phyloP scores from a whole-genome alignment of 306 rosid species.

The Dryas drummondii region DNA sequence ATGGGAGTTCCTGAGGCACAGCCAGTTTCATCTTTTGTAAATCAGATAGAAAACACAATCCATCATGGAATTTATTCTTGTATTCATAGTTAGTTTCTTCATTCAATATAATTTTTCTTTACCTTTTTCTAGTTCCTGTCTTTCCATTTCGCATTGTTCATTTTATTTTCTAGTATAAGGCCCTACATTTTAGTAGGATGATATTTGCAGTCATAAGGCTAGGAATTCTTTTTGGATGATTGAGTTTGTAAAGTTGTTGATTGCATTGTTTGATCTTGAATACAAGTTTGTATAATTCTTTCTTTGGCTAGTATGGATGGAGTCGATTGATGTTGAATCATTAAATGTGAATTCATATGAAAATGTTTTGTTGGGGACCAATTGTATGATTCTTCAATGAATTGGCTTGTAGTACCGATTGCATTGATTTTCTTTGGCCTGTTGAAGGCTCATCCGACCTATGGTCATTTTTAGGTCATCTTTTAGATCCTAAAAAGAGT shows the following conservation, averaged over 20 bases:
- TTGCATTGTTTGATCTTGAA: conserved; percentile 36
- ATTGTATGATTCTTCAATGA: too few species aligned
- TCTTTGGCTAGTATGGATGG: conserved; percentile 30
- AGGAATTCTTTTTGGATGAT: conserved; percentile 23
- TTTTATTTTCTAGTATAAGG: conserved; percentile 15
- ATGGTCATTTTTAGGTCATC: too few species aligned
- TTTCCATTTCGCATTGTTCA: background rate
- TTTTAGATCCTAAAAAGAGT: too few species aligned
- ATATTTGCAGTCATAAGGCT: conserved; percentile 26
- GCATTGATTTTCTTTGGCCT: too few species aligned
- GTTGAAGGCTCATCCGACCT: too few species aligned
- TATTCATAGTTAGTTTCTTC: conserved; percentile 14
- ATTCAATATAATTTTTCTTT: conserved; percentile 19
- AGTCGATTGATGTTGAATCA: background rate
- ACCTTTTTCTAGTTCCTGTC: conserved; percentile 12
- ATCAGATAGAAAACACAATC: conserved; percentile 26
- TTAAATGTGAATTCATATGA: background rate
- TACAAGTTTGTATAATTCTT: conserved; percentile 40
- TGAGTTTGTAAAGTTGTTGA: conserved; percentile 52
- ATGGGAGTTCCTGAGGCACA: conserved; percentile 64
- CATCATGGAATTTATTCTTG: conserved; percentile 29
- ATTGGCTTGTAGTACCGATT: too few species aligned
- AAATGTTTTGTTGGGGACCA: too few species aligned
- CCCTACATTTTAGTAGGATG: conserved; percentile 19
- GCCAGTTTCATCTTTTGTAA: conserved; percentile 38